These are phyloP conservation scores for Phytophthora fragariae DNA, from an alignment of 352 stramenopile genomes.

Conservation along the genomic window DNA sequence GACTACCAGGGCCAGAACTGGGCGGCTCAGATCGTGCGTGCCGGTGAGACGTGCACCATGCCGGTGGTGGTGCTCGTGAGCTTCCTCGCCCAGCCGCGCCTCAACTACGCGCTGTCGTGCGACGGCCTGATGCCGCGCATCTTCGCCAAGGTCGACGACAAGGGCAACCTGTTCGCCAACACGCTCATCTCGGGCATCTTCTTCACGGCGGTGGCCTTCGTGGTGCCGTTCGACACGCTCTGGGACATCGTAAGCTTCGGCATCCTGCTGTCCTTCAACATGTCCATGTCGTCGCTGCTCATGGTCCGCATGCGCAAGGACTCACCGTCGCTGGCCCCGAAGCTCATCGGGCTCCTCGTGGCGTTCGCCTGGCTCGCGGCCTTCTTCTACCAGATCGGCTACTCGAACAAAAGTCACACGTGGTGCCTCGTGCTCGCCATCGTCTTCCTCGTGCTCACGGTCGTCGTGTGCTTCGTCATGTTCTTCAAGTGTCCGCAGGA, in stretches of 20 bases:
- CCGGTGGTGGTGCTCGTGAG: conserved; percentile 95
- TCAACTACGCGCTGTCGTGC: conserved; percentile 93
- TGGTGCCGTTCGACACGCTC: conserved; percentile 81
- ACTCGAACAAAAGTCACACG: conserved; percentile 36
- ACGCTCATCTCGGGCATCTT: conserved; percentile 71
- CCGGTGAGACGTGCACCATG: conserved; percentile 41
- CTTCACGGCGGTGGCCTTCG: conserved; percentile 72
- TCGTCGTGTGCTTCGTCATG: conserved; percentile 45
- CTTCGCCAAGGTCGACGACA: conserved; percentile 88
- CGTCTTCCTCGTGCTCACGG: conserved; percentile 55
- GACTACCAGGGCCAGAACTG: conserved; percentile 49
- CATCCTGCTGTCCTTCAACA: conserved; percentile 89
- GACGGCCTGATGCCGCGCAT: conserved; percentile 94
- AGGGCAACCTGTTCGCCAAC: conserved; percentile 85
- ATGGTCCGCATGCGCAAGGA: conserved; percentile 72
- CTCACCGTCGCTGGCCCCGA: conserved; percentile 51
- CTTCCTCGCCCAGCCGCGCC: conserved; percentile 93
- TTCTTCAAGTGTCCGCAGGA: conserved; percentile 73
- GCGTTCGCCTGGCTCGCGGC: conserved; percentile 44
- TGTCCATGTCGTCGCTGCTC: conserved; percentile 80
- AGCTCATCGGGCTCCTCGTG: conserved; percentile 55
- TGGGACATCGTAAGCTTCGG: conserved; percentile 93
- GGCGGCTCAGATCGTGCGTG: conserved; percentile 53
- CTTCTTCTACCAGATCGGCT: conserved; percentile 79
- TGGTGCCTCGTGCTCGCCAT: conserved; percentile 51